Percentiles rank a stretch among this genome's conserved stretches.
Conservation (phyloP, 108 stramenopile genomes). For the Pseudonitzschia multiseries region DNA sequence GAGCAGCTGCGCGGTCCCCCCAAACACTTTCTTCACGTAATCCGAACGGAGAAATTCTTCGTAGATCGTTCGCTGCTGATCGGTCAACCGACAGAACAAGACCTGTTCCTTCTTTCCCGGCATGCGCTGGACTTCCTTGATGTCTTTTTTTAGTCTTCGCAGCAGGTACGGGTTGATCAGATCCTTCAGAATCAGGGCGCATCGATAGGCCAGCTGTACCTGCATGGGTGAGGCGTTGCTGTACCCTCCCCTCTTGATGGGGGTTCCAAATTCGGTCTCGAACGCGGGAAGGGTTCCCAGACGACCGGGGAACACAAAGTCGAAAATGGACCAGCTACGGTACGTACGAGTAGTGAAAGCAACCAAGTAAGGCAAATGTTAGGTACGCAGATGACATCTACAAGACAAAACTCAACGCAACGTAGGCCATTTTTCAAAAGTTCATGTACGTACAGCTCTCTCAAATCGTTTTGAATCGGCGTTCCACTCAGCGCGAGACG, state of each 20-base stretch:
- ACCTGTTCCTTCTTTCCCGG: constrained; percentile 95
- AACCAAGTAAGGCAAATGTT: too few relatives aligned
- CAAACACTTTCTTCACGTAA: constrained; percentile 56
- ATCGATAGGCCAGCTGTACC: constrained; percentile 88
- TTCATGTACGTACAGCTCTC: constrained; percentile 17
- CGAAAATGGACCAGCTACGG: constrained; percentile 85
- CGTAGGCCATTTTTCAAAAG: too few relatives aligned
- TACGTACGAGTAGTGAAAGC: too few relatives aligned
- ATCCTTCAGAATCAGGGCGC: constrained; percentile 88
- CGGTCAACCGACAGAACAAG: constrained; percentile 87
- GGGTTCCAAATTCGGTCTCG: constrained; percentile 89
- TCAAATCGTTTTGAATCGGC: constrained; percentile 95
- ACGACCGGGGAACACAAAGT: constrained; percentile 95
- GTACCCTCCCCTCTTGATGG: constrained; percentile 92
- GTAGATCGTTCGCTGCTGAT: constrained; percentile 71
- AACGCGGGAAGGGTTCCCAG: constrained; percentile 96
- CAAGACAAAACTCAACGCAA: too few relatives aligned
- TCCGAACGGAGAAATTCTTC: constrained; percentile 71
- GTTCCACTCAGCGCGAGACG: constrained; percentile 88
- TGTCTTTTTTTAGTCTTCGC: constrained; percentile 81
- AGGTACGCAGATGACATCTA: too few relatives aligned
- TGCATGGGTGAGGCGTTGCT: constrained; percentile 90
- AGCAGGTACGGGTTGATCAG: constrained; percentile 93
- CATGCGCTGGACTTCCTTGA: constrained; percentile 82
- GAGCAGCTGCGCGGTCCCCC: constrained; percentile 64